Conservation (phyloP, 2,329 filamentous ascomycete species). For the Clonostachys chloroleuca region DNA sequence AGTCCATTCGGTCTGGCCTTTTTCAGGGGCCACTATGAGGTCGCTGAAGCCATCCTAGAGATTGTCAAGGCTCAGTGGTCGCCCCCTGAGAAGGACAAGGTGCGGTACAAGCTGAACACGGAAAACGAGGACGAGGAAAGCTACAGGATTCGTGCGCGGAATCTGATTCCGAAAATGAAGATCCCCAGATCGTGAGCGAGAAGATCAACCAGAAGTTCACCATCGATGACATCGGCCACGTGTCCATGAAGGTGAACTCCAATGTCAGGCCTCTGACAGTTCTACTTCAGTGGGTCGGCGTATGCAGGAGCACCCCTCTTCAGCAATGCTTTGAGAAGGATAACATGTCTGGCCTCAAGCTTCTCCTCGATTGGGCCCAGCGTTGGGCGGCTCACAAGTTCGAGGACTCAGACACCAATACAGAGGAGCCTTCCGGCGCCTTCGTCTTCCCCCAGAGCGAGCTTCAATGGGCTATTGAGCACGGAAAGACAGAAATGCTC, state of each 20-base stretch:
- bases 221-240: conserved; percentile 69
- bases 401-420: conserved; percentile 21
- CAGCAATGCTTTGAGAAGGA: conserved; percentile 44
- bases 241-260: conserved; percentile 66
- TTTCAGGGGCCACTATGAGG: conserved; percentile 56
- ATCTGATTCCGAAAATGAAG: conserved; percentile 26
- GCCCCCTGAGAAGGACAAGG: conserved; percentile 45
- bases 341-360: conserved; percentile 47
- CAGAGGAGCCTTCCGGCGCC: conserved; percentile 21
- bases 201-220: conserved; percentile 66
- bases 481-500: conserved; percentile 52
- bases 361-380: conserved; percentile 50
- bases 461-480: conserved; percentile 37
- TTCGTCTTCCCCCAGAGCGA: conserved; percentile 31
- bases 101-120: conserved; percentile 40
- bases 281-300: conserved; percentile 27
- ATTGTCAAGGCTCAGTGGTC: conserved; percentile 68
- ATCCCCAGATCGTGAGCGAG: conserved; percentile 43
- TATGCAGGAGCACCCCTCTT: conserved; percentile 21
- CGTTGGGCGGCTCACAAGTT: conserved; percentile 34
- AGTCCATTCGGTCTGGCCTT: conserved; percentile 67
- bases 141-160: conserved; percentile 21
- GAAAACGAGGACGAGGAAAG: conserved; percentile 30
- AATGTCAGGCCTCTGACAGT: conserved; percentile 48
- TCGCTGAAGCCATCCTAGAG: conserved; percentile 63